phyloP scores from a whole-genome alignment of 306 rosid genomes.

The Fragaria nilgerrensis region DNA sequence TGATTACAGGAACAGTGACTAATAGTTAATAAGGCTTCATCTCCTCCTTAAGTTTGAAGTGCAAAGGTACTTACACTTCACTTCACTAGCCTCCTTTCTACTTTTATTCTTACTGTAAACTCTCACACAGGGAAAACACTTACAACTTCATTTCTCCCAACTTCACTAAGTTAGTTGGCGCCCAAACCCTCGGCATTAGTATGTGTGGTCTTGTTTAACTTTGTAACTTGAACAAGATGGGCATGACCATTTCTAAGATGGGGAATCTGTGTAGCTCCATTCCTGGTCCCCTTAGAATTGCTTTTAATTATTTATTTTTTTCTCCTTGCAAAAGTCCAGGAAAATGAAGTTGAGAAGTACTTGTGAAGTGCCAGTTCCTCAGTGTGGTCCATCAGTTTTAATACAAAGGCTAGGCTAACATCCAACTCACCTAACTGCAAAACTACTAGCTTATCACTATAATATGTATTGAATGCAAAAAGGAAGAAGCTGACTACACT shows the following conservation, averaged over 20 bases:
- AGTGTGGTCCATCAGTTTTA: slow-evolving; percentile 30
- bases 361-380: slow-evolving; percentile 6
- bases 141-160: background rate
- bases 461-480: slow-evolving; percentile 29
- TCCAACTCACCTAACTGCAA: slow-evolving; percentile 11
- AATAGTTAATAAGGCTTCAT: background rate
- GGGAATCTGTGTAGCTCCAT: slow-evolving; percentile 2
- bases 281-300: slow-evolving; percentile 1
- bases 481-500: slow-evolving; percentile 29
- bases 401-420: slow-evolving; percentile 2
- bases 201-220: background rate
- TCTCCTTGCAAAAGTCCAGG: slow-evolving; percentile 22
- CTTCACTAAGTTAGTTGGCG: background rate
- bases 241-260: background rate
- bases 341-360: slow-evolving; percentile 29
- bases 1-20: slow-evolving; percentile 42
- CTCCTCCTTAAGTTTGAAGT: background rate
- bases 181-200: background rate
- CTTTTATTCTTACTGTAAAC: background rate
- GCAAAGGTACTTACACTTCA: slow-evolving; percentile 3
- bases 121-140: background rate
- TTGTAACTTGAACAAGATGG: slow-evolving; percentile 4
- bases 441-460: slow-evolving; percentile 19
- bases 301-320: background rate
- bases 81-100: background rate